A percentile compares a stretch with the other conserved stretches of the same genome.
Evolutionary conservation across 2,329 filamentous ascomycete species (phyloP).

Genomic region (Trichoderma oligosporum): DNA sequence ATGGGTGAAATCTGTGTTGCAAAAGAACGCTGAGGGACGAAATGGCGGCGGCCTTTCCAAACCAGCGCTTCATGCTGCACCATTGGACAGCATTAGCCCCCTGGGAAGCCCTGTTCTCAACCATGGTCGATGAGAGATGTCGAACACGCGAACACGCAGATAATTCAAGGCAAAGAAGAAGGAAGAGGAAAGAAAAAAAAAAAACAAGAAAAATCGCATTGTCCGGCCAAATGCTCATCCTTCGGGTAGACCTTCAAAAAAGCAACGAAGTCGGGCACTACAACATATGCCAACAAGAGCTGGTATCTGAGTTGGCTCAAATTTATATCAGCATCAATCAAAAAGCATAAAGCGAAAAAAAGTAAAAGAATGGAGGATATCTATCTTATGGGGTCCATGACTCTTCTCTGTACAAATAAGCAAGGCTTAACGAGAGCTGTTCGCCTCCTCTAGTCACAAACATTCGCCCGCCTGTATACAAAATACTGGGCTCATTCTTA

Average conservation of each 20-base stretch:
- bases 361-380: background rate
- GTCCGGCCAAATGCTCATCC: background rate
- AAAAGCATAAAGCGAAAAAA: background rate
- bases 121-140: background rate
- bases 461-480: background rate
- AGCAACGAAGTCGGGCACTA: background rate
- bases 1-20: conserved; percentile 75
- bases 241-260: background rate
- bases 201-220: background rate
- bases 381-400: background rate
- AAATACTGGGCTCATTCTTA: conserved; percentile 1
- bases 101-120: conserved; percentile 37
- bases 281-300: conserved; percentile 13
- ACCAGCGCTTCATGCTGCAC: conserved; percentile 83
- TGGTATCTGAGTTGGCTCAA: conserved; percentile 15
- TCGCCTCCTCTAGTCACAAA: background rate
- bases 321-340: background rate
- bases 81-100: conserved; percentile 69
- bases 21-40: conserved; percentile 50
- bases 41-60: conserved; percentile 50
- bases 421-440: background rate
- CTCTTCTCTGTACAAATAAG: background rate
- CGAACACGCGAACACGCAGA: too few species aligned
- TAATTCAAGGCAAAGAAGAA: conserved; percentile 19
- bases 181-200: background rate